Base-by-base conservation (phyloP, 345 rosid genomes). In the Gossypium arboreum region DNA sequence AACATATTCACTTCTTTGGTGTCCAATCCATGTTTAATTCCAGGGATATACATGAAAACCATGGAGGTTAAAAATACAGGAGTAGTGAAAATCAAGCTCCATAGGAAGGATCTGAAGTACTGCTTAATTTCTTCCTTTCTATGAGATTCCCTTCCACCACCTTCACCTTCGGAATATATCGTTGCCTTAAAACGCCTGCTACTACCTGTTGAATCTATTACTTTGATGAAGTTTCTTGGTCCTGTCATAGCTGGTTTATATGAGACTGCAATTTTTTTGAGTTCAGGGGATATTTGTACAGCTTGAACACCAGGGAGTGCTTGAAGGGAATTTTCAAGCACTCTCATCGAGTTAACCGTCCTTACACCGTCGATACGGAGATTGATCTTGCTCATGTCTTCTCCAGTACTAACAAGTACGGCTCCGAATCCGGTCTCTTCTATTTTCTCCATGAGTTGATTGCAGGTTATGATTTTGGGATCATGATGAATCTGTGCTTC, bases 61-160 rank as follows among this genome's bases (percentile, higher is more conserved):
- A 92, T 94, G 69, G 98, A 84, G 20, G 85, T 82, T 75, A 94
- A 71, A 80, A 94, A 94, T 55, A 92, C 92, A 1, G 98, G 97
- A 58, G 89, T 76, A 0, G 98, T 88, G 74, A 94, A 94, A 75
- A 92, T 82, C 87, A 91, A 86, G 82, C 98, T 94, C 97, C 97
- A 94, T 0, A 80, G 72, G 74, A 94, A 94, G 22, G 94, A 90
- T 63, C 76, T 80, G 24, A 83, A 79, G 72, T 91, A 88, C 76
- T 86, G 92, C 84, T 81, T 88, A 56, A 88, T 90, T 81, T 94
- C 97, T 27, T 76, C 88, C 65, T 79, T 76, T 79, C 86, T 90
- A n/a, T 81, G 83, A 55, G 85, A 79, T 10, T 88, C 91, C 81
- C 88, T 88, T 29, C 90, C 92, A 68, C 78, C 87, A 34, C 74